Evolutionary conservation across 2,329 filamentous ascomycete genomes (phyloP), one percentile per base, ranked within the genome.

Genomic region (Colletotrichum filicis): DNA sequence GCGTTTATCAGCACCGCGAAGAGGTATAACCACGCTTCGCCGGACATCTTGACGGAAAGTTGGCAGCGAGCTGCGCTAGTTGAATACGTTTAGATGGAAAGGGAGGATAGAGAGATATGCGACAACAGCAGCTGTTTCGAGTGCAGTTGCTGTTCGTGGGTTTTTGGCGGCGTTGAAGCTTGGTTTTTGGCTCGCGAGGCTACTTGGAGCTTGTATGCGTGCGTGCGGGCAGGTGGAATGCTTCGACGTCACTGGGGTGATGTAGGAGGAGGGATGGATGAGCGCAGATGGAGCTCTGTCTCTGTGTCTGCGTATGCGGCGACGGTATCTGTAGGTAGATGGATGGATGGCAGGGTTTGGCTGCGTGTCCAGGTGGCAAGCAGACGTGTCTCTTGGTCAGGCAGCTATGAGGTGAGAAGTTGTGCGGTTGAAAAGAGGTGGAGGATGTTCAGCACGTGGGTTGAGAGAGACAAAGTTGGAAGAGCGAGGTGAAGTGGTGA

Each of bases 1-100:
- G 97, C 97, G 88, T 99, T 99, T 89, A 99, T 97, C 83, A 99
- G 91, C 85, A 99, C 97, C 86, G 96, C 93, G 86, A 99, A 90
- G 80, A 99, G 92, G 88, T 97, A 99, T 84, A 99, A 89, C 97
- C 97, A 98, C 84, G 95, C 95, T 91, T 98, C 95, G 85, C 95
- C 95, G 81, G 95, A 98, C 95, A 98, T 98, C 77, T 80, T 87
- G 81, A 76, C 74, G 68, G 75, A 72, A 72, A 75, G 42, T 49
- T 46, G 56, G 71, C 67, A 66, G 56, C 61, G 56, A 66, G 60
- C 55, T 66, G 71, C 66, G 61, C 66, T 71, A 62, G 59, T 28
- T 69, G 63, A 35, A 57, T 60, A 42, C n/a, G 59, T 35, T 46
- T 55, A 62, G 56, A 35, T 55, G 60, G 57, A 22, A 28, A 55